phyloP scores from a whole-genome alignment of 2,329 filamentous ascomycete species.

The Colletotrichum destructivum region DNA sequence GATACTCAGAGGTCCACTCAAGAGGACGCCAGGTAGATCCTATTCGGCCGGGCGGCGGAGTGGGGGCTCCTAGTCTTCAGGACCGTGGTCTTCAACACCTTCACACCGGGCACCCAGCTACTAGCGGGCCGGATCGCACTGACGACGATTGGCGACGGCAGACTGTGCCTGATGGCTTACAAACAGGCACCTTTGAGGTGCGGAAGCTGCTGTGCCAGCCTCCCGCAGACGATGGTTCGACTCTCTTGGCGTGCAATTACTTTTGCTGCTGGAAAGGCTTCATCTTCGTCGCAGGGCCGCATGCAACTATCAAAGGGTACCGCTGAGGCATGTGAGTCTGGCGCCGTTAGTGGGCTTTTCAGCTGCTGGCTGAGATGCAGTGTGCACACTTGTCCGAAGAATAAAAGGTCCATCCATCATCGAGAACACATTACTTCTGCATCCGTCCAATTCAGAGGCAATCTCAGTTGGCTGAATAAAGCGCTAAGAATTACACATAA shows the following conservation, averaged over 20 bases:
- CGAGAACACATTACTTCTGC: neutral
- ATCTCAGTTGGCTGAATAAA: too few relatives aligned
- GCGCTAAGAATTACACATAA: too few relatives aligned
- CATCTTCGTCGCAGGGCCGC: slow-evolving; percentile 65
- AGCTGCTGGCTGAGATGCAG: slow-evolving; percentile 29
- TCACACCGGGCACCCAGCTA: slow-evolving; percentile 65
- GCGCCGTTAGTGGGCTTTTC: slow-evolving; percentile 27
- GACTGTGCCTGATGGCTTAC: slow-evolving; percentile 65
- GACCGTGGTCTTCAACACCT: slow-evolving; percentile 67
- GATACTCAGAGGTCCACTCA: slow-evolving; percentile 65
- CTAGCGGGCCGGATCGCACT: slow-evolving; percentile 67
- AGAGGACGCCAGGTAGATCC: slow-evolving; percentile 65
- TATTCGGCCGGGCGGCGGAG: slow-evolving; percentile 68
- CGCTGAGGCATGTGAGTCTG: slow-evolving; percentile 43
- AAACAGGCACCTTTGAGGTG: slow-evolving; percentile 63
- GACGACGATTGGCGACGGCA: slow-evolving; percentile 59
- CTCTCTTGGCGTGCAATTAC: slow-evolving; percentile 60
- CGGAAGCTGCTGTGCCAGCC: slow-evolving; percentile 60
- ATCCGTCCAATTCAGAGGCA: too few relatives aligned
- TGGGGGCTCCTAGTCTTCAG: slow-evolving; percentile 64
- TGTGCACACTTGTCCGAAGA: too few relatives aligned
- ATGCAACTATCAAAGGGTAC: slow-evolving; percentile 60
- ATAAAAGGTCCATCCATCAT: neutral
- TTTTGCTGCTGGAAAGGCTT: slow-evolving; percentile 44
- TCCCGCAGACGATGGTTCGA: slow-evolving; percentile 65